A percentile compares a stretch with the other conserved stretches of the same genome.
Conservation (phyloP, 768 basidiomycete species). For the Mycena latifolia region DNA sequence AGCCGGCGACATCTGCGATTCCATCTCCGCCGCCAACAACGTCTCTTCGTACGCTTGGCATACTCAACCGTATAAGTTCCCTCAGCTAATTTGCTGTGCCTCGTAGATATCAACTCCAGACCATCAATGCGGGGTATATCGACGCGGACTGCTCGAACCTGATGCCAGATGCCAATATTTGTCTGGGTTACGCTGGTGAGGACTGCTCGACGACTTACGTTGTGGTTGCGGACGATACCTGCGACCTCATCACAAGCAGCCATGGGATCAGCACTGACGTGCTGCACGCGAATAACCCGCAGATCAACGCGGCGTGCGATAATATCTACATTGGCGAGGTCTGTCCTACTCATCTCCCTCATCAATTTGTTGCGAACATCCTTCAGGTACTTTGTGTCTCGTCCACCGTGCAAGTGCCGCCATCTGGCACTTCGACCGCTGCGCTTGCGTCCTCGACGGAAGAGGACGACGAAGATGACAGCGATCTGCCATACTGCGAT, state of each 20-base stretch:
- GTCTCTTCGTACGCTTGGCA: slow-evolving; percentile 67
- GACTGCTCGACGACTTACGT: slow-evolving; percentile 76
- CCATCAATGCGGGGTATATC: slow-evolving; percentile 66
- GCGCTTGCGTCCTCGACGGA: not conserved
- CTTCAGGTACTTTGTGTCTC: not conserved
- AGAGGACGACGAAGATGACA: not conserved
- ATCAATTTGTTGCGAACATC: not conserved
- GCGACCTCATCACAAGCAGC: slow-evolving; percentile 58
- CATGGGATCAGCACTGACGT: slow-evolving; percentile 64
- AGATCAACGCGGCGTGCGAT: slow-evolving; percentile 64
- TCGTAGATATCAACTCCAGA: slow-evolving; percentile 79
- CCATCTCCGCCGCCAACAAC: slow-evolving; percentile 70
- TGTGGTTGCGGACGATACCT: slow-evolving; percentile 68
- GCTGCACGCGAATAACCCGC: slow-evolving; percentile 80
- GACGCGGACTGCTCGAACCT: slow-evolving; percentile 72
- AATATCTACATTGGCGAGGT: slow-evolving; percentile 88
- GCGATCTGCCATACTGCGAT: not conserved
- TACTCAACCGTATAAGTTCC: not conserved
- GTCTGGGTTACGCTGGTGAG: slow-evolving; percentile 68
- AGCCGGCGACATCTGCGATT: slow-evolving; percentile 73
- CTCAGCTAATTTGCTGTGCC: not conserved
- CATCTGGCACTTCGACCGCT: not conserved
- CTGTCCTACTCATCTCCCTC: slow-evolving; percentile 37
- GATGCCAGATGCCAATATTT: slow-evolving; percentile 59
- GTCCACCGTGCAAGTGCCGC: not conserved